phyloP scores from a whole-genome alignment of 1,284 basidiomycete species.

The Golubevia pallescens region DNA sequence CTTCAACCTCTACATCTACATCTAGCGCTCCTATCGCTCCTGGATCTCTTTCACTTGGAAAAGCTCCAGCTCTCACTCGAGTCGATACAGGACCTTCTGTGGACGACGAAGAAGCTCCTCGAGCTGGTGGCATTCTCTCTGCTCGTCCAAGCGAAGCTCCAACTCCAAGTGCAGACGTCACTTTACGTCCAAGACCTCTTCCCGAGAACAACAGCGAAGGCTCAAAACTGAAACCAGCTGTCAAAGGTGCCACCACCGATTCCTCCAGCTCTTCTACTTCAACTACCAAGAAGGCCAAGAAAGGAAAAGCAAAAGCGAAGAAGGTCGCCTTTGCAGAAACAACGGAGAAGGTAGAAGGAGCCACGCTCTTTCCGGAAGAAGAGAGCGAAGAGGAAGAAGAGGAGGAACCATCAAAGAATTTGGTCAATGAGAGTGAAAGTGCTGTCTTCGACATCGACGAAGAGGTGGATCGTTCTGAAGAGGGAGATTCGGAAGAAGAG shows the following conservation, averaged over 20 bases:
- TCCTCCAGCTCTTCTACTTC: slow-evolving; percentile 6
- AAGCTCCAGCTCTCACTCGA: background rate
- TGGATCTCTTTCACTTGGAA: background rate
- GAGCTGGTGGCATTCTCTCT: background rate
- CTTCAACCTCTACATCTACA: background rate
- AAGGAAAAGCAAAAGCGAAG: slow-evolving; percentile 20
- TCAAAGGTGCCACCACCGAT: background rate
- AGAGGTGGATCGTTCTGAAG: slow-evolving; percentile 19
- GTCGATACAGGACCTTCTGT: background rate
- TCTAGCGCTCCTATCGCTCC: background rate
- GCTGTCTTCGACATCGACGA: slow-evolving; percentile 51
- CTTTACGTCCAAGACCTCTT: slow-evolving; percentile 29
- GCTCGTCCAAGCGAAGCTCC: background rate
- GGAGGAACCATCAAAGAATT: slow-evolving; percentile 8
- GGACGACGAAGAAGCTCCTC: background rate
- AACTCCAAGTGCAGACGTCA: slow-evolving; percentile 30
- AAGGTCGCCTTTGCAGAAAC: slow-evolving; percentile 54
- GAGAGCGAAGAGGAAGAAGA: slow-evolving; percentile 21
- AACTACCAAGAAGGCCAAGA: slow-evolving; percentile 11
- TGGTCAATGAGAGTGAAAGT: slow-evolving; percentile 8
- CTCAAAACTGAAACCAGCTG: background rate
- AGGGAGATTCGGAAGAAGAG: slow-evolving; percentile 10
- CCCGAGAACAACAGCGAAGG: slow-evolving; percentile 25
- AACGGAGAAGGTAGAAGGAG: slow-evolving; percentile 24
- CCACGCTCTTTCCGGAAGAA: slow-evolving; percentile 12